Base-by-base conservation (phyloP, 2,329 filamentous ascomycete genomes). In the Colletotrichum sidae region DNA sequence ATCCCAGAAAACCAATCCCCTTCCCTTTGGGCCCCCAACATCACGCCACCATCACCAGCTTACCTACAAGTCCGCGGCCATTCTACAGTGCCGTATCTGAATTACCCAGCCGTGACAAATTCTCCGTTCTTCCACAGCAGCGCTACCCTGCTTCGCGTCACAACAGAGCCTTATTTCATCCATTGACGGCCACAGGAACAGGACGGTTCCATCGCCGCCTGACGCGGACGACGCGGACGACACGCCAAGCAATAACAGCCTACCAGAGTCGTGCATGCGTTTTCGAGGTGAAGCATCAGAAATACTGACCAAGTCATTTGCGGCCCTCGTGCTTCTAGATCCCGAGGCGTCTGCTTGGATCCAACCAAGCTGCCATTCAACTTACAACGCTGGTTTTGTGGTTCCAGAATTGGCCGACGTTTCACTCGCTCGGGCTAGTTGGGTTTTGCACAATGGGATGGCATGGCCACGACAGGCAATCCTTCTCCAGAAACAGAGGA, bases 61-160 rank as follows among this genome's bases (percentile, higher is more conserved):
- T 35, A 8, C 39, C 39, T 39, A 33, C 49, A 44, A 55, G 39
- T 51, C 33, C 25, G 4, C 25, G 25, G 25, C 25, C 11, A 15
- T 54, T 41, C 55, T 57, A 13, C 35, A 38, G 50, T 42, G 34
- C 49, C 55, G 42, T 37, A 49, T 49, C 44, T 37, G 46, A 52
- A 65, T 65, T 65, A 62, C 52, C 51, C 46, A 65, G 17, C 47
- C 25, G 37, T 56, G 47, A 57, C 62, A 53, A 55, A 62, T 15
- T 38, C 2, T 35, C 25, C 33, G 15, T 47, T 5, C 9, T 11
- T 25, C 46, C 35, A 12, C 8, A 13, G 38, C 52, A 10, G 52
- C n/a, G 37, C 10, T 25, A 25, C 25, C 25, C 25, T 25, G 25
- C 25, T 25, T 25, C 25, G 25, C 25, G 25, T 25, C 4, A 5